phyloP scores from a whole-genome alignment of 345 rosid genomes.

The Garcia nutans region DNA sequence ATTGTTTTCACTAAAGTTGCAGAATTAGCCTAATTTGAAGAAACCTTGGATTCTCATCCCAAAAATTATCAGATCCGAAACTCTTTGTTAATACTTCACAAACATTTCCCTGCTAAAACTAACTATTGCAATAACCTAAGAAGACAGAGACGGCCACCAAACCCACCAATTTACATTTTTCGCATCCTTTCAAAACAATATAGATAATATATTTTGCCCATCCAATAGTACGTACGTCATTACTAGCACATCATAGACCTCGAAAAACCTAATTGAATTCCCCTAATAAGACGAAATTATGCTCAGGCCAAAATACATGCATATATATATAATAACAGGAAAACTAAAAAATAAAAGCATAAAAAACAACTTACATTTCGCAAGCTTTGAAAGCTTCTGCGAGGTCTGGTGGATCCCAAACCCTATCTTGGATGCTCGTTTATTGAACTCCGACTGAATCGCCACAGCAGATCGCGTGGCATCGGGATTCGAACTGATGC shows the following conservation, averaged over 20 bases:
- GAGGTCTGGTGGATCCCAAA: slow-evolving; percentile 74
- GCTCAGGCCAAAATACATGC: neutral
- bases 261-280: neutral
- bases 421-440: slow-evolving; percentile 58
- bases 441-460: slow-evolving; percentile 62
- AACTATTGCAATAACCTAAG: neutral
- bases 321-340: neutral
- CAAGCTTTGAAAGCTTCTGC: slow-evolving; percentile 73
- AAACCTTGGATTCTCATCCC: neutral
- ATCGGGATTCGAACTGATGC: slow-evolving; percentile 33
- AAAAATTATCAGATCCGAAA: neutral
- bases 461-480: slow-evolving; percentile 49
- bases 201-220: neutral
- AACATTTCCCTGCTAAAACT: neutral
- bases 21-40: neutral
- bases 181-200: neutral
- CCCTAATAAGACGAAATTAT: neutral
- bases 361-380: slow-evolving; percentile 52
- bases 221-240: neutral
- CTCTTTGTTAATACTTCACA: neutral
- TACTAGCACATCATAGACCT: neutral
- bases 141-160: neutral
- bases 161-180: neutral
- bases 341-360: neutral
- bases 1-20: neutral